A percentile compares a stretch with the other conserved stretches of the same genome.
Conservation (phyloP, 305 asterid species). For the Ajuga reptans region DNA sequence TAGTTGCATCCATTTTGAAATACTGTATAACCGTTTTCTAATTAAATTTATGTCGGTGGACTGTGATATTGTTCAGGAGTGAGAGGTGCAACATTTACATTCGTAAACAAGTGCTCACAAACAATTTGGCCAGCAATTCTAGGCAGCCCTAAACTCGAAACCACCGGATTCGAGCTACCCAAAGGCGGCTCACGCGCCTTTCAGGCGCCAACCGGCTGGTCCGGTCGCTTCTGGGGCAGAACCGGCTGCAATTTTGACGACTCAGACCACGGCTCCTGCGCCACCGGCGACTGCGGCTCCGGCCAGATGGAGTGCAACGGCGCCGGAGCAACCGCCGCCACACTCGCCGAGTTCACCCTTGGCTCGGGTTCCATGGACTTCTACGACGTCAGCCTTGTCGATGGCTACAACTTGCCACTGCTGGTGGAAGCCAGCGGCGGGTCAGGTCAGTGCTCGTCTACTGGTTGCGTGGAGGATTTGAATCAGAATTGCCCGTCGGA, state of each 20-base stretch:
- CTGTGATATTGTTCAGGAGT: conserved; percentile 11
- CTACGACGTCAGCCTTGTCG: conserved; percentile 79
- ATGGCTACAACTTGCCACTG: conserved; percentile 52
- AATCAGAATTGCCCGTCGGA: conserved; percentile 63
- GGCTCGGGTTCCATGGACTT: conserved; percentile 51
- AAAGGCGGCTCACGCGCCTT: conserved; percentile 44
- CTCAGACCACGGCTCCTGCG: conserved; percentile 52
- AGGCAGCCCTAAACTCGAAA: conserved; percentile 43
- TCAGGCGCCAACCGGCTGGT: conserved; percentile 58
- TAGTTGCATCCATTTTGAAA: too few species aligned
- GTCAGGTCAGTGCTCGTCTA: conserved; percentile 54
- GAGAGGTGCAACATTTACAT: conserved; percentile 43
- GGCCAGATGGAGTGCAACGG: conserved; percentile 59
- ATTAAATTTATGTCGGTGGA: neutral
- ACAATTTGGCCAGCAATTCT: conserved; percentile 70
- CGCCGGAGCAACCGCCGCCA: conserved; percentile 61
- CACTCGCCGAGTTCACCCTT: conserved; percentile 62
- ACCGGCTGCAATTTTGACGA: conserved; percentile 58
- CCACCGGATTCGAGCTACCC: conserved; percentile 60
- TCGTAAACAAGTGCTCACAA: conserved; percentile 49
- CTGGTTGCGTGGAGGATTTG: conserved; percentile 70
- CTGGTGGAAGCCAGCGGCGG: conserved; percentile 19
- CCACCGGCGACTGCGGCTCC: conserved; percentile 78
- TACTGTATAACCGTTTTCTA: too few species aligned
- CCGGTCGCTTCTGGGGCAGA: conserved; percentile 79